Conservation (phyloP, 306 rosid species). For the Cucumis hystrix region DNA sequence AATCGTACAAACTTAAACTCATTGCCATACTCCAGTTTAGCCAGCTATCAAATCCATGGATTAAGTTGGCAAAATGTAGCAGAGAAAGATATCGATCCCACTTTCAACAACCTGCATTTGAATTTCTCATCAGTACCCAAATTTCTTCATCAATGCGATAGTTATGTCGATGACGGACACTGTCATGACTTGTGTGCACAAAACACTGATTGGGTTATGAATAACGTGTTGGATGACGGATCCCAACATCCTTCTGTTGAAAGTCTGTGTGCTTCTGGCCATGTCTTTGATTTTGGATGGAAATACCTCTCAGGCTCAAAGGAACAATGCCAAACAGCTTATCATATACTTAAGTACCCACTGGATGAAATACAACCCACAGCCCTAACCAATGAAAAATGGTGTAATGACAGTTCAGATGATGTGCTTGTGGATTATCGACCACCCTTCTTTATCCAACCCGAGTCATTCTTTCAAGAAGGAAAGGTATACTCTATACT, state of each 20-base stretch:
- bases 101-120: slow-evolving; percentile 22
- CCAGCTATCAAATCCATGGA: slow-evolving; percentile 20
- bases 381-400: slow-evolving; percentile 9
- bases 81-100: slow-evolving; percentile 17
- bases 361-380: slow-evolving; percentile 17
- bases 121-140: slow-evolving; percentile 21
- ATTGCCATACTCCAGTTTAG: slow-evolving; percentile 16
- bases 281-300: slow-evolving; percentile 19
- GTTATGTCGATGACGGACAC: slow-evolving; percentile 14
- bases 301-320: slow-evolving; percentile 18
- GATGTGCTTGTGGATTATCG: background rate
- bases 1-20: slow-evolving; percentile 16
- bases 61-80: slow-evolving; percentile 19
- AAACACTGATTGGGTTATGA: slow-evolving; percentile 17
- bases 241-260: slow-evolving; percentile 18
- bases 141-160: slow-evolving; percentile 15
- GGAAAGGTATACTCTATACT: background rate
- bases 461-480: background rate
- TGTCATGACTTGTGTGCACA: slow-evolving; percentile 22
- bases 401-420: background rate
- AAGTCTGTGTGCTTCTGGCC: slow-evolving; percentile 27
- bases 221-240: slow-evolving; percentile 13
- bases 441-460: background rate
- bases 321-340: slow-evolving; percentile 17
- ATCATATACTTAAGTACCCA: slow-evolving; percentile 20